These are phyloP conservation scores for Rugosomyces carneus DNA, from an alignment of 1,284 basidiomycete species.

Conservation along the genomic window DNA sequence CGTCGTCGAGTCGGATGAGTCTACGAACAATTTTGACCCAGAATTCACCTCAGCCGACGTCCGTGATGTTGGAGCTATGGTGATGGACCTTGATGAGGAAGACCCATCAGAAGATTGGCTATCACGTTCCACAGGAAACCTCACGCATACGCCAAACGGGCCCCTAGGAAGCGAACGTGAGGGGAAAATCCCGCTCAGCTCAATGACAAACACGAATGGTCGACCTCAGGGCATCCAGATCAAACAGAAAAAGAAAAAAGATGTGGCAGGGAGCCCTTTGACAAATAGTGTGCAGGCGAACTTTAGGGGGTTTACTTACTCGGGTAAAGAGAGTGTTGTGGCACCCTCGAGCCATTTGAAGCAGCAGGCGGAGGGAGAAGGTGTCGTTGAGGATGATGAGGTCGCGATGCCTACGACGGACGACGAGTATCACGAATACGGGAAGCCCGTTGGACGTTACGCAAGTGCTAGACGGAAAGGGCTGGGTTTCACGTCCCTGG, in stretches of 20 bases:
- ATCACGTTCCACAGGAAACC: conserved; percentile 35
- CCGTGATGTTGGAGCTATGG: conserved; percentile 61
- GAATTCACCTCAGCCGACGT: conserved; percentile 93
- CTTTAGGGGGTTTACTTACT: conserved; percentile 89
- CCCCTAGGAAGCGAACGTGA: conserved; percentile 61
- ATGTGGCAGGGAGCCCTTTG: conserved; percentile 57
- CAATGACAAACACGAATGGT: conserved; percentile 12
- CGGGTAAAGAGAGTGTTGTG: conserved; percentile 72
- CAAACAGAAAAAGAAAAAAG: conserved; percentile 42
- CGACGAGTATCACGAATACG: conserved; percentile 59
- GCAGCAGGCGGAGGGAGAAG: conserved; percentile 30
- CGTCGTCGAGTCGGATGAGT: conserved; percentile 96
- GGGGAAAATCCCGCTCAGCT: conserved; percentile 17
- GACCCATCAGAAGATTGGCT: conserved; percentile 73
- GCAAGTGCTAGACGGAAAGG: conserved; percentile 46
- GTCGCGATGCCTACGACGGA: conserved; percentile 47
- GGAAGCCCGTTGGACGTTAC: conserved; percentile 56
- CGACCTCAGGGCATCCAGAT: conserved; percentile 52
- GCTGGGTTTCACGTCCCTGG: conserved; percentile 38
- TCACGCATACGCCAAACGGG: conserved; percentile 62
- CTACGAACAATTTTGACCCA: conserved; percentile 95
- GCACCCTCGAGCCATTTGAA: conserved; percentile 26
- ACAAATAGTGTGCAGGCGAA: conserved; percentile 92
- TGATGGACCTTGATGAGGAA: conserved; percentile 55
- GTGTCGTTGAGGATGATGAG: conserved; percentile 42